Evolutionary conservation across 2,329 filamentous ascomycete genomes (phyloP).

Genomic region (Zarea fungicola): DNA sequence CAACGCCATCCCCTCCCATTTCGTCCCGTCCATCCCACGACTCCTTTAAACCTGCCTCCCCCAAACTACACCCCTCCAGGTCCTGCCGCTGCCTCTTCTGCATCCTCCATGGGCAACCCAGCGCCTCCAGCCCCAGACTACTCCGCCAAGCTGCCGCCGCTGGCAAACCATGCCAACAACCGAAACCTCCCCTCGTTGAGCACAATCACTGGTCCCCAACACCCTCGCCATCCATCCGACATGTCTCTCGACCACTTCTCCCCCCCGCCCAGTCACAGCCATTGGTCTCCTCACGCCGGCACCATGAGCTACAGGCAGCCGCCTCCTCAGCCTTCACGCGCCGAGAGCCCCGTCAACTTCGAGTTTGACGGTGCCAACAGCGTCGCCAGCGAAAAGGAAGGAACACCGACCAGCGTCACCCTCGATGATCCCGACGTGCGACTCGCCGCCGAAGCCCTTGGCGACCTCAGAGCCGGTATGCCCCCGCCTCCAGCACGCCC

Average conservation of each 20-base stretch:
- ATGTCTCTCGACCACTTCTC: conserved; percentile 10
- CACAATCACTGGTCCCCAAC: conserved; percentile 28
- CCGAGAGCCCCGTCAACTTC: conserved; percentile 43
- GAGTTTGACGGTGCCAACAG: conserved; percentile 42
- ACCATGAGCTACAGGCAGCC: conserved; percentile 40
- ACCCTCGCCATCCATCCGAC: conserved; percentile 18
- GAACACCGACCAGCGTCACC: conserved; percentile 46
- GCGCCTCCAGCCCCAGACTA: conserved; percentile 20
- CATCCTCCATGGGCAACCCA: conserved; percentile 4
- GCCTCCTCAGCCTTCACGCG: conserved; percentile 23
- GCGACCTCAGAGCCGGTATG: conserved; percentile 68
- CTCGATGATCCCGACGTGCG: conserved; percentile 64
- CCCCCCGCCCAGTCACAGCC: conserved; percentile 12
- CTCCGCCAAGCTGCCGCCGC: conserved; percentile 21
- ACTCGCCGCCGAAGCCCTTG: conserved; percentile 69
- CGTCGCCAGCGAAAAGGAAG: conserved; percentile 36
- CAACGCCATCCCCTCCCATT: conserved; percentile 20
- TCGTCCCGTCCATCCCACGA: conserved; percentile 5
- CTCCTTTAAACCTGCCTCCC: conserved; percentile 1
- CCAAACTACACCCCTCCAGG: background rate
- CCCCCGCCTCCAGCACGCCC: conserved; percentile 12
- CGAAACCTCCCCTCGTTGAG: conserved; percentile 32
- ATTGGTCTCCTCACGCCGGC: conserved; percentile 32
- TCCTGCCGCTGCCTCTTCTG: background rate
- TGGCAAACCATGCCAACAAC: conserved; percentile 23